Conservation (phyloP, 202 grass and related monocot species). For the Eragrostis tef region DNA sequence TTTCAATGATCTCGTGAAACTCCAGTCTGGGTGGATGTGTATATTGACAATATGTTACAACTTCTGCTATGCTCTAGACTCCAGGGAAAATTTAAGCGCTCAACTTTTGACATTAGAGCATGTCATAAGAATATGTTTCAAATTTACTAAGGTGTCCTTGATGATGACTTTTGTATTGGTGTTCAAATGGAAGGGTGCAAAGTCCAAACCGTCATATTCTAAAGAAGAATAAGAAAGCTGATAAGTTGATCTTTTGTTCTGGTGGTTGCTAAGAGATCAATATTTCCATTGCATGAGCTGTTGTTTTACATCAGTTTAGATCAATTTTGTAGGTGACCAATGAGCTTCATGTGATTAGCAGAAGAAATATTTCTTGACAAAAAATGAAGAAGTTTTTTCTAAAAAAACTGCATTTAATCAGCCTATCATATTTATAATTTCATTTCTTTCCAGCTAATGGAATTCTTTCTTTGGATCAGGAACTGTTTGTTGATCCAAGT, state of each 20-base stretch:
- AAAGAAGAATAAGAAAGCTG: not conserved
- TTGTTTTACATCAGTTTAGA: conserved; percentile 2
- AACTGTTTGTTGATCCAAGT: conserved; percentile 57
- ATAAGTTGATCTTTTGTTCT: not conserved
- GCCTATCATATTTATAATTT: conserved; percentile 1
- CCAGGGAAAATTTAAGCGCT: not conserved
- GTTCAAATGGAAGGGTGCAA: conserved; percentile 10
- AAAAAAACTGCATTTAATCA: not conserved
- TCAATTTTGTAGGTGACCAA: conserved; percentile 10
- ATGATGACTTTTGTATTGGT: conserved; percentile 12
- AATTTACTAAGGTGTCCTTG: not conserved
- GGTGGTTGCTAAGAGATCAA: not conserved
- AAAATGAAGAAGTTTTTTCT: not conserved
- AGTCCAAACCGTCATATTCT: not conserved
- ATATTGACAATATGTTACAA: not conserved
- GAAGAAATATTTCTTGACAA: not conserved
- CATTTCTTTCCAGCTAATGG: conserved; percentile 13
- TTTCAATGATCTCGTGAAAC: no score
- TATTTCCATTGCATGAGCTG: not conserved
- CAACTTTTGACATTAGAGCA: not conserved
- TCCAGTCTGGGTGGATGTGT: not conserved
- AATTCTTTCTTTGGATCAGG: conserved; percentile 50
- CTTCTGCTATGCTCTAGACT: not conserved
- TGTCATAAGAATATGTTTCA: conserved; percentile 24
- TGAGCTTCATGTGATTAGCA: not conserved